phyloP scores from a whole-genome alignment of 306 rosid species.

The Lithocarpus polystachyus region DNA sequence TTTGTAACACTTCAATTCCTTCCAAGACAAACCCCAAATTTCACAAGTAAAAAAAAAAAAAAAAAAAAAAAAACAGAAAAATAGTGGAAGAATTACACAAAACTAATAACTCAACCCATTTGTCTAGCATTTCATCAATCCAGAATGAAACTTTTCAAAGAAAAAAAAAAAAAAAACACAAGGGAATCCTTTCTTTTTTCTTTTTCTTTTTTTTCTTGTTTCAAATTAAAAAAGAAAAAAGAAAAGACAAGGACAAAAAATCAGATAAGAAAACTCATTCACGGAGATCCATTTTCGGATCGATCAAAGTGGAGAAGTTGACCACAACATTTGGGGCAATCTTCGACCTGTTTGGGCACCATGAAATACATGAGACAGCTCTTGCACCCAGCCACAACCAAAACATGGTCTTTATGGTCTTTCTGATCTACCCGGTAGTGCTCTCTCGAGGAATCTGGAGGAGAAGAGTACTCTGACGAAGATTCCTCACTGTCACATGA shows the following conservation, averaged over 20 bases:
- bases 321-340: constrained; percentile 86
- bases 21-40: constrained; percentile 17
- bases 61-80: neutral
- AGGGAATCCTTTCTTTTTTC: neutral
- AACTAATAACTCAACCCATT: constrained; percentile 4
- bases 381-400: constrained; percentile 97
- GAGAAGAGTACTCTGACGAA: constrained; percentile 59
- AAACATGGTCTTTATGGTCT: constrained; percentile 48
- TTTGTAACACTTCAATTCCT: constrained; percentile 38
- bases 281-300: constrained; percentile 60
- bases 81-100: neutral
- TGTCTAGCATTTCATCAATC: constrained; percentile 10
- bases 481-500: constrained; percentile 80
- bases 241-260: neutral
- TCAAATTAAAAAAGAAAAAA: neutral
- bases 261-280: constrained; percentile 9
- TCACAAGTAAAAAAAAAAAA: neutral
- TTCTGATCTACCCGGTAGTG: constrained; percentile 8
- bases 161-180: neutral
- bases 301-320: constrained; percentile 96
- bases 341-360: constrained; percentile 83
- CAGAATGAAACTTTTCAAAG: neutral
- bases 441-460: constrained; percentile 27
- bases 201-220: too few relatives aligned
- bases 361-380: constrained; percentile 92